Percentiles rank a stretch among this genome's conserved stretches.
These are phyloP conservation scores for Erigeron philadelphicus DNA, from an alignment of 140 eudicot genomes.

Conservation along the genomic window DNA sequence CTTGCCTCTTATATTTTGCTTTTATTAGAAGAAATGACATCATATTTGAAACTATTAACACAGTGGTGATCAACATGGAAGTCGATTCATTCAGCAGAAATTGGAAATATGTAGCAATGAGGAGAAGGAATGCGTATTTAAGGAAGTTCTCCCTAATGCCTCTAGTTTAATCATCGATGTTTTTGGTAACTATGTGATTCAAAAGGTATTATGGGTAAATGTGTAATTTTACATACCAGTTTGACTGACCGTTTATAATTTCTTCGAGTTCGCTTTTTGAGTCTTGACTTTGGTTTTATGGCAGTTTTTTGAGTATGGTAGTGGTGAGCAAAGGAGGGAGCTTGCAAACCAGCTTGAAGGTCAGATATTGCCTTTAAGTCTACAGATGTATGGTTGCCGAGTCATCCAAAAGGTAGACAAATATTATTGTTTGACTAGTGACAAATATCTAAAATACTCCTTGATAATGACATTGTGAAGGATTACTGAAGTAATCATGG, in stretches of 20 bases:
- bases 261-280: background rate
- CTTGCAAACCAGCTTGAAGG: constrained; percentile 69
- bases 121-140: constrained; percentile 62
- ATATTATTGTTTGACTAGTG: constrained; percentile 5
- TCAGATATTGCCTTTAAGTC: constrained; percentile 66
- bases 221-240: constrained; percentile 6
- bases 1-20: background rate
- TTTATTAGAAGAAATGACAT: constrained; percentile 11
- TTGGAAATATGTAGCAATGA: constrained; percentile 53
- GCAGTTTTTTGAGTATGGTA: constrained; percentile 91
- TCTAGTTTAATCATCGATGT: constrained; percentile 71
- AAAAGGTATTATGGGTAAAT: constrained; percentile 46
- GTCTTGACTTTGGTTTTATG: constrained; percentile 14
- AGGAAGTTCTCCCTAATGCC: constrained; percentile 71
- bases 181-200: constrained; percentile 84
- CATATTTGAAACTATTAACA: constrained; percentile 20
- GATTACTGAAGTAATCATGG: background rate
- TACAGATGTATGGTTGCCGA: constrained; percentile 96
- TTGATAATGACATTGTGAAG: background rate
- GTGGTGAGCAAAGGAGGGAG: constrained; percentile 61
- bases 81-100: constrained; percentile 85
- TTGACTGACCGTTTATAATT: background rate
- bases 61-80: constrained; percentile 89
- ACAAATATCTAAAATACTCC: constrained; percentile 1
- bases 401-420: constrained; percentile 82